Conservation (phyloP, 345 rosid genomes). For the Lepidium aucheri region DNA sequence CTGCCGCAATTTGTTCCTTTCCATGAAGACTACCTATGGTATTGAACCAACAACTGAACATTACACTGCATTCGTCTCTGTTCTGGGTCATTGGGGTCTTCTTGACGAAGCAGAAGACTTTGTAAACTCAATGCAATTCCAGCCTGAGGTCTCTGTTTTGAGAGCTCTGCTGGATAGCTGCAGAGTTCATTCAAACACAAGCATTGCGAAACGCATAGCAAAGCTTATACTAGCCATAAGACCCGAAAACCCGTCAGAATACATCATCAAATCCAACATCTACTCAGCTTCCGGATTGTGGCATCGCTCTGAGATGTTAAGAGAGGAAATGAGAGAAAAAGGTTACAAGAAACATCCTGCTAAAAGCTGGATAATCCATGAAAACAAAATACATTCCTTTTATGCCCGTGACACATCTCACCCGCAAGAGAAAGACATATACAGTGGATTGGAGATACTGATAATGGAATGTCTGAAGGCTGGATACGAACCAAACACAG, state of each 20-base stretch:
- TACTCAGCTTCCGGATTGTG: conserved; percentile 88
- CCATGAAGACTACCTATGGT: conserved; percentile 39
- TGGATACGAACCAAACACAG: conserved; percentile 73
- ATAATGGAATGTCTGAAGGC: conserved; percentile 59
- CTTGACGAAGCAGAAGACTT: conserved; percentile 71
- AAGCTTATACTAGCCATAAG: conserved; percentile 46
- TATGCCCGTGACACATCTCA: conserved; percentile 54
- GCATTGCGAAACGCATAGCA: conserved; percentile 44
- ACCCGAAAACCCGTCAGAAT: conserved; percentile 62
- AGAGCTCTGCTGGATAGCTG: conserved; percentile 73
- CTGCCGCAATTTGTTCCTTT: conserved; percentile 47
- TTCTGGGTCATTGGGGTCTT: conserved; percentile 68
- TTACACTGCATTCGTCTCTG: conserved; percentile 51
- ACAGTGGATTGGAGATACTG: conserved; percentile 60
- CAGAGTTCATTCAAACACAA: conserved; percentile 50
- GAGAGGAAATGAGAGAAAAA: conserved; percentile 57
- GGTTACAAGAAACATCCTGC: conserved; percentile 61
- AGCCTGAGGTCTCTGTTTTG: conserved; percentile 50
- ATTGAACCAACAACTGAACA: conserved; percentile 63
- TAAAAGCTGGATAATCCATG: conserved; percentile 73
- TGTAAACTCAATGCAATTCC: conserved; percentile 41
- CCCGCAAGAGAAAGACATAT: conserved; percentile 55
- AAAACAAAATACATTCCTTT: conserved; percentile 54
- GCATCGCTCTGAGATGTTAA: conserved; percentile 60
- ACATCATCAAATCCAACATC: conserved; percentile 61